Evolutionary conservation across 192 early-diverging fungal genomes (phyloP).

Genomic region (Chytriomyces sp.): DNA sequence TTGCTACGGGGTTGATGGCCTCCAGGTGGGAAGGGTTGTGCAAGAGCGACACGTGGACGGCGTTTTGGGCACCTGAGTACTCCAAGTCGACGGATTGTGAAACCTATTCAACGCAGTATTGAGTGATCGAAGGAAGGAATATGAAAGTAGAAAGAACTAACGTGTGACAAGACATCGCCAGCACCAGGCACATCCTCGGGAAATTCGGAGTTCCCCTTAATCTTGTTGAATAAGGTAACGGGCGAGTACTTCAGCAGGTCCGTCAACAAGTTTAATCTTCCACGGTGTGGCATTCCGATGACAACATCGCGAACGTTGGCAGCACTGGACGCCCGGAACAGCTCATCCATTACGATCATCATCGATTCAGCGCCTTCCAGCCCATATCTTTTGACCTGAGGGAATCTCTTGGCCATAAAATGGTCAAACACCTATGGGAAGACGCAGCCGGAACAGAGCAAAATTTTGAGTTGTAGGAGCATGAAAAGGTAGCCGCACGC

Average conservation of each 20-base stretch:
- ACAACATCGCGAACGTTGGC: constrained; percentile 83
- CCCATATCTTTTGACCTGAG: constrained; percentile 94
- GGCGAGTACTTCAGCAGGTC: constrained; percentile 84
- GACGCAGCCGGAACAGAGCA: not conserved
- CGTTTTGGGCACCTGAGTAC: constrained; percentile 57
- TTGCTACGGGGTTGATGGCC: constrained; percentile 93
- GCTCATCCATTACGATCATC: constrained; percentile 84
- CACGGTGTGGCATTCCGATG: constrained; percentile 95
- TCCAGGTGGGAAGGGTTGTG: constrained; percentile 97
- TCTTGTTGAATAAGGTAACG: constrained; percentile 86
- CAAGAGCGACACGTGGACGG: constrained; percentile 84
- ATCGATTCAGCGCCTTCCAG: constrained; percentile 96
- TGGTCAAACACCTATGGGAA: constrained; percentile 83
- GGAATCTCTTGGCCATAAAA: constrained; percentile 97
- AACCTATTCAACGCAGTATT: constrained; percentile 40
- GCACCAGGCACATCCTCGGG: constrained; percentile 74
- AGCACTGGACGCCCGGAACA: constrained; percentile 75
- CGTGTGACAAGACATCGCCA: constrained; percentile 91
- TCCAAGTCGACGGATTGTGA: constrained; percentile 63
- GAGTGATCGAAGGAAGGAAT: not conserved
- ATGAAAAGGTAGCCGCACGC: not conserved
- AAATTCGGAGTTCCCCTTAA: constrained; percentile 92
- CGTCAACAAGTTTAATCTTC: constrained; percentile 89
- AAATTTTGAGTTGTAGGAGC: not conserved
- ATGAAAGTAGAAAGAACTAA: constrained; percentile 42